Base-by-base conservation (phyloP, 1,284 basidiomycete genomes). In the Trichosporon inkin region DNA sequence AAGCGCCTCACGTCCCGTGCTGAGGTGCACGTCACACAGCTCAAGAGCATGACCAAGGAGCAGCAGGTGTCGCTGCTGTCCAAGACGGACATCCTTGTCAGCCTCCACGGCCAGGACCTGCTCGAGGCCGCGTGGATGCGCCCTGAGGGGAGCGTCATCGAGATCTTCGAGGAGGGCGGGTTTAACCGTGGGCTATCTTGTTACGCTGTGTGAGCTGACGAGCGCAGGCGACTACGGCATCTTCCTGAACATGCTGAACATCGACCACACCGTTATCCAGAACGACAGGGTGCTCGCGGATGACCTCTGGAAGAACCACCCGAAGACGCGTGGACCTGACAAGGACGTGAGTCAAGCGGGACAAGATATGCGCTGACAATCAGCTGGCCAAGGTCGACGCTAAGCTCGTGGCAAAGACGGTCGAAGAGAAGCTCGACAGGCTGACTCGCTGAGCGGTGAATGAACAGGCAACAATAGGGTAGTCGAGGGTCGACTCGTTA, bases 21-120 rank as follows among this genome's bases (percentile, higher is more conserved):
- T 24, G 76, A 77, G 57, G 67, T 78, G 16, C 76, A 78, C 62
- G 67, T 75, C 13, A 66, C 70, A 3, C 62, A 67, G 44, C 3
- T 73, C 4, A 57, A 60, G 19, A 53, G 61, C 17, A 74, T 78
- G 72, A 67, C 61, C n/a, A 58, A 60, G 32, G 58, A 62, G 14
- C 68, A 74, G 52, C 68, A 68, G 37, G 62, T 74, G 6, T 65
- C 69, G 20, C 53, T 78, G 16, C 60, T 75, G 36, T 61, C 69
- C 3, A 67, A 68, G 22, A 64, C 76, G 14, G 58, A 73, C 66
- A 62, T 77, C 24, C 22, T 78, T 14, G 61, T 78, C n/a, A 65
- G 68, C 19, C 53, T 72, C 11, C 68, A 73, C 51, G 60, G 62
- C 16, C 67, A 71, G 16, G 71, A 74, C 32, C 58, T 75, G 14